Base-by-base conservation (phyloP, 805 yeast genomes). In the Kuraishia molischiana region DNA sequence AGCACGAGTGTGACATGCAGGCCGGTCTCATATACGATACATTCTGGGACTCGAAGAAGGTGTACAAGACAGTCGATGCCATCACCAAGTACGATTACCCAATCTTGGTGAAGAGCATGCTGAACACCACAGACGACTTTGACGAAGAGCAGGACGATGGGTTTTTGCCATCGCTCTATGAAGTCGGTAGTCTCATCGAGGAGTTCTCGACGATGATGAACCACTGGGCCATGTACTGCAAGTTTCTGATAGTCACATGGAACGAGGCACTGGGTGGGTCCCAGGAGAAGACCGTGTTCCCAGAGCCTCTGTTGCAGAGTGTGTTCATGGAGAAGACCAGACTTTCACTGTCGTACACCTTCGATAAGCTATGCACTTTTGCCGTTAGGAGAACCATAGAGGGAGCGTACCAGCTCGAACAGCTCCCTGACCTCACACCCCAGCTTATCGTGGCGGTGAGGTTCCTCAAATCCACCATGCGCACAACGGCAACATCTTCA, bases 1-100 rank as follows among this genome's bases (percentile, higher is more conserved):
- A 90, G 58, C 65, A 73, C 36, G 98, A 92, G 52, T 79, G 92
- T 22, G 98, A 92, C 52, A 67, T 89, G n/a, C 98, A 92, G 52
- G 80, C 90, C 19, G 94, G 95, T 1, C 64, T 92, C 32, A 83
- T 92, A 3, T 67, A 84, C 38, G 97, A 90, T 55, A 84, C 92
- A 0, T 85, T 85, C 50, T 73, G 79, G 62, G 97, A 89, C 47
- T 69, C 74, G 21, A 70, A 85, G 44, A 66, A 78, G 20, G 50
- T 87, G 3, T 77, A 69, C 21, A 67, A 72, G 42, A 52, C 70
- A 6, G 47, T 83, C 19, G 66, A 67, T 39, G 85, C 79, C 19
- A 66, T 81, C 35, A 61, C 64, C 18, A 52, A 62, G 17, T 83
- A 85, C 53, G 62, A 65, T 22, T 78, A 66, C 49, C 77, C 77